phyloP scores from a whole-genome alignment of 2,329 filamentous ascomycete species.

The Metarhizium anisopliae region DNA sequence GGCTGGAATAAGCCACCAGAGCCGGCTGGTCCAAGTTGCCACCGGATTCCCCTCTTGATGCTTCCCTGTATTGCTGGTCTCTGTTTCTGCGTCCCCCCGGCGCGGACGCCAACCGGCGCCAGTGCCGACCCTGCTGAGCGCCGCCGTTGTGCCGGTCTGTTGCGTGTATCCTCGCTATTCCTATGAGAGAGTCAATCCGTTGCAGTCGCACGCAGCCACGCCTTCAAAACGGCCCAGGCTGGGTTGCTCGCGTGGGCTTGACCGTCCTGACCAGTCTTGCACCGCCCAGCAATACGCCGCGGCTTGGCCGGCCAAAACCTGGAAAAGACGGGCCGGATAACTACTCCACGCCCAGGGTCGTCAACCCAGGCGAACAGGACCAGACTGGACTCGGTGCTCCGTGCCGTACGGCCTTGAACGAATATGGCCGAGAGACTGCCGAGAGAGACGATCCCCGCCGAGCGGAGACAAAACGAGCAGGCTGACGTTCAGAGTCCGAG shows the following conservation, averaged over 20 bases:
- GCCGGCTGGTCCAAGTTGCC: neutral
- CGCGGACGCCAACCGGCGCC: neutral
- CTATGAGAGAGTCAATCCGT: too few species aligned
- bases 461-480: neutral
- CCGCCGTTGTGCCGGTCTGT: neutral
- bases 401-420: neutral
- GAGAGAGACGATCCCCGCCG: constrained; percentile 3
- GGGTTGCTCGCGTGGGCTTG: too few species aligned
- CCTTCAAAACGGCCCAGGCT: too few species aligned
- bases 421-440: constrained; percentile 10
- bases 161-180: neutral
- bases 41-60: neutral
- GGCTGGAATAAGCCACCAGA: constrained; percentile 1
- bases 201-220: too few species aligned
- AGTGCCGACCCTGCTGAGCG: neutral
- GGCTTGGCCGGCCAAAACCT: neutral
- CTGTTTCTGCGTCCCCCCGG: neutral
- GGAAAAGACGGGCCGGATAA: neutral
- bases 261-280: too few species aligned
- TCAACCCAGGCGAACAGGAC: neutral
- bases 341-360: neutral
- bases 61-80: neutral
- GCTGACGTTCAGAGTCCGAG: neutral
- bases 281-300: neutral
- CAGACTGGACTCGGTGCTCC: neutral